Percentiles rank a stretch among this genome's conserved stretches.
phyloP scores from a whole-genome alignment of 805 yeast genomes.

The Cyberlindnera japonica region DNA sequence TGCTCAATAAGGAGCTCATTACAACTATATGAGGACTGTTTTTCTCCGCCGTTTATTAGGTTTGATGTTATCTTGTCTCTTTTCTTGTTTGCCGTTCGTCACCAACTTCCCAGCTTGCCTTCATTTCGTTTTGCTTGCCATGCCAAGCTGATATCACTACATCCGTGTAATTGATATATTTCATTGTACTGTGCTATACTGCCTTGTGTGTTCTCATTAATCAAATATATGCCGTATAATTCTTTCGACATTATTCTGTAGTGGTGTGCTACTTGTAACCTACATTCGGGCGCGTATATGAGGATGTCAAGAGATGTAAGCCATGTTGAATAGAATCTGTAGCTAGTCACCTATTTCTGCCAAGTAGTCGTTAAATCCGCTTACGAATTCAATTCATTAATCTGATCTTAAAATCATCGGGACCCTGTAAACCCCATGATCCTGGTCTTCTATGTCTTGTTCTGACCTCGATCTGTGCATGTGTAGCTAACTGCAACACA shows the following conservation, averaged over 20 bases:
- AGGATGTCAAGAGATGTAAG: neutral
- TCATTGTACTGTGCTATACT: neutral
- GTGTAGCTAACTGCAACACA: conserved; percentile 25
- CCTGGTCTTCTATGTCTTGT: neutral
- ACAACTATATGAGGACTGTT: neutral
- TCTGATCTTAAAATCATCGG: conserved; percentile 12
- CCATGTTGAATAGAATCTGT: too few species aligned
- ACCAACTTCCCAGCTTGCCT: neutral
- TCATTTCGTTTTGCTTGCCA: too few species aligned
- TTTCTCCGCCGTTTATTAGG: too few species aligned
- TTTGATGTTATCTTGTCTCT: neutral
- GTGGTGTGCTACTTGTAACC: too few species aligned
- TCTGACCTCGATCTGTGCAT: conserved; percentile 16
- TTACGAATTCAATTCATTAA: neutral
- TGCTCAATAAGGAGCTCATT: conserved; percentile 4
- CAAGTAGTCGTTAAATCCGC: neutral
- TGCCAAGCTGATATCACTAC: too few species aligned
- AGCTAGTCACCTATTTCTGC: too few species aligned
- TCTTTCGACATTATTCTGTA: too few species aligned
- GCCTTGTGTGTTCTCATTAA: neutral
- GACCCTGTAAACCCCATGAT: conserved; percentile 9
- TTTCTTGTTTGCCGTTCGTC: neutral
- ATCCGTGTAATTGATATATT: too few species aligned
- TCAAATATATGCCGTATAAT: neutral
- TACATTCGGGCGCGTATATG: too few species aligned